Evolutionary conservation across 768 basidiomycete species (phyloP), one percentile per base, ranked within the genome.

Genomic region (Tremella yokohamensis): DNA sequence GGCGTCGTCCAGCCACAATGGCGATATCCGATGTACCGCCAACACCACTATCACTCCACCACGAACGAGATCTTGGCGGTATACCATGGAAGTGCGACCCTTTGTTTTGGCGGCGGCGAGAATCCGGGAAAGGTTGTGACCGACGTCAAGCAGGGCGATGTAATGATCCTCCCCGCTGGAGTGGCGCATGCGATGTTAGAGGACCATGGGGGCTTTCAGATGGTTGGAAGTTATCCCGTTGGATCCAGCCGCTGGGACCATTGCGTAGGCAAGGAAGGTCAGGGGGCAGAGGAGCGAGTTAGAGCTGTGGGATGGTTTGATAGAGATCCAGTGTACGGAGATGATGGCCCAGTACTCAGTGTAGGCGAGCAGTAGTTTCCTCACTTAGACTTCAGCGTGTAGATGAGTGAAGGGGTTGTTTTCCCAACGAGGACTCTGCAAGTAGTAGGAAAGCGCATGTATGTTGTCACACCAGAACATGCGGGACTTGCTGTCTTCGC

Each of bases 21-120:
- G 79, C 75, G 77, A 13, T 81, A 78, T 65, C 76, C 78, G 22
- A 80, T 80, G 79, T 80, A 80, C 70, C 61, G 54, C 42, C 69
- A 69, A 24, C 73, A 76, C 22, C 79, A 81, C 62, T 81, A 77
- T 64, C 79, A 81, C 60, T 77, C 76, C n/a, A 80, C 78, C 40
- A 77, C 77, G 12, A 78, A 81, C 73, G 79, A 80, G 56, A 72
- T 81, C 15, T 63, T 81, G 55, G 75, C 75, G 47, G 65, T 80
- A 39, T 61, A 64, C 11, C 48, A 54, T 4, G 79, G 80, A 1
- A 56, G 72, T 22, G 80, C 78, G 13, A 68, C 52, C 24, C 40
- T 80, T n/a, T 77, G 78, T 48, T 81, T 81, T 45, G 80, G 79
- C 15, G 80, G 79, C 8, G 77, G 77, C 38, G 63, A 66, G 1